phyloP scores from a whole-genome alignment of 1,284 basidiomycete genomes.

The Microbotryomycetes sp. region DNA sequence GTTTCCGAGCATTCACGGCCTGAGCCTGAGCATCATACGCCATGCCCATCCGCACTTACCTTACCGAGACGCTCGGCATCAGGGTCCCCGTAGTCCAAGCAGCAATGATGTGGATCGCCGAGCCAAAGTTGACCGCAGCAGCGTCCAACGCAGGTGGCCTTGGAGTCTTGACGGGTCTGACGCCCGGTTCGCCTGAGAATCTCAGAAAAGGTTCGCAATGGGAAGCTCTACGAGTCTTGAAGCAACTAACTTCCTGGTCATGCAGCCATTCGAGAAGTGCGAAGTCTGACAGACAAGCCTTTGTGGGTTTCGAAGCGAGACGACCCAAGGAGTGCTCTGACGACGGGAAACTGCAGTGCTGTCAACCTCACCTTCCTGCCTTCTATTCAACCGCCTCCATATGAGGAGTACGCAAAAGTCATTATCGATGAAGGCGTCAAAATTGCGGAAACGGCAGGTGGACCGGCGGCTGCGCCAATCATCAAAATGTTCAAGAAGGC shows the following conservation, averaged over 20 bases:
- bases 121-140: constrained; percentile 64
- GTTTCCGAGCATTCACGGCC: too few relatives aligned
- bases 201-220: too few relatives aligned
- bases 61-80: constrained; percentile 42
- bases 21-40: too few relatives aligned
- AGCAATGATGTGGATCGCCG: constrained; percentile 59
- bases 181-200: constrained; percentile 77
- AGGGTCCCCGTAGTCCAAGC: constrained; percentile 37
- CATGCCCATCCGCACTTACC: constrained; percentile 39
- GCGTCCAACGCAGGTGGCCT: constrained; percentile 81
- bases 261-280: constrained; percentile 70
- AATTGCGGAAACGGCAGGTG: constrained; percentile 87
- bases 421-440: constrained; percentile 80
- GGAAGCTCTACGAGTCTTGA: too few relatives aligned
- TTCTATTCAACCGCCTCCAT: constrained; percentile 83
- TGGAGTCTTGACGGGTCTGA: constrained; percentile 77
- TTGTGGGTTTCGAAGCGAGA: constrained; percentile 45
- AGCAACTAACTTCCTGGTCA: too few relatives aligned
- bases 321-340: neutral
- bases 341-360: constrained; percentile 47
- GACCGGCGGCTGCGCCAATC: constrained; percentile 30
- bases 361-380: constrained; percentile 90
- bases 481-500: constrained; percentile 32
- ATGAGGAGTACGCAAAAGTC: constrained; percentile 52
- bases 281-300: constrained; percentile 58